Evolutionary conservation across 805 yeast genomes (phyloP), one percentile per base, ranked within the genome.

Genomic region (Monosporozyma yasuniensis): DNA sequence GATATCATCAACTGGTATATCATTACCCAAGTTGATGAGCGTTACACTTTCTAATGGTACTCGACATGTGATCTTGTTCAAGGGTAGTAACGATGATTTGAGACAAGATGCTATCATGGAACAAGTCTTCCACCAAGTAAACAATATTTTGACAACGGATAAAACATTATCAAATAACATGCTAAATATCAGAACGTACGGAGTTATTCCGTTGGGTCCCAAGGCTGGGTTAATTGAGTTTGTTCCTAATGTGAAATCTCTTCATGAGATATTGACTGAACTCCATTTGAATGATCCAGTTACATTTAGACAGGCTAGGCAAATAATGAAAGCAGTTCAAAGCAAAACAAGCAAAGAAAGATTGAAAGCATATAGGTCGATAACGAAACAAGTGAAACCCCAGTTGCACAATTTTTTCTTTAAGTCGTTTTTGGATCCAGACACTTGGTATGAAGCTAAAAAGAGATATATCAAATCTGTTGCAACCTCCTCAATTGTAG

Each of bases 81-180:
- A 93, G 62, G 87, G 87, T 23, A 89, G 95, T 5, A 76, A 87
- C 9, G 99, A 93, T 67, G 99, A 93, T 67, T 70, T 93, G 47
- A 72, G 98, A 47, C 99, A 95, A 67, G 99, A 93, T 68, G 86
- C 96, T 0, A 87, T 93, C 50, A 95, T 93, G 99, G 95, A 91
- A 64, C 98, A 93, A 63, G 98, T 91, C 1, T 93, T 95, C 65
- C 84, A 77, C 19, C 87, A 89, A 59, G 96, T 89, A 14, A 89
- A 90, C 60, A 66, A 72, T 12, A 76, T 88, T 35, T 73, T 91
- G 49, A 64, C 57, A 10, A 69, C 69, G 22, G 80, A 86, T 59
- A 73, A 73, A 47, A 78, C 77, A 30, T 73, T 91, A 0, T 64
- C 81, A 23, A 73, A 69, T 47, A 65, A 90, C n/a, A 66, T 71